phyloP scores from a whole-genome alignment of 257 asterid genomes.

The Hygrophila difformis region DNA sequence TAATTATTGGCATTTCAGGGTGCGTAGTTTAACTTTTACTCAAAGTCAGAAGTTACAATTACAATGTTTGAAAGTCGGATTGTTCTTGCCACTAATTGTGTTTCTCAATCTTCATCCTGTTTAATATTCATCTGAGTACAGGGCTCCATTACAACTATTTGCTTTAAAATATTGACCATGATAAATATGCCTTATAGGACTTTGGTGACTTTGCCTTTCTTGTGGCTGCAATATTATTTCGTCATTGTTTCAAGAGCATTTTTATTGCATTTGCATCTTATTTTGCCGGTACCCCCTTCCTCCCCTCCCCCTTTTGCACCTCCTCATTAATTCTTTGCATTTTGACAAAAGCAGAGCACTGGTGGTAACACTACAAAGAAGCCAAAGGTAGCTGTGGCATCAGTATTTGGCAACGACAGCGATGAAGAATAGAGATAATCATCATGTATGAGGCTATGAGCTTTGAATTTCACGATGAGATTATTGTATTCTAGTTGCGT shows the following conservation, averaged over 20 bases:
- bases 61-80: background rate
- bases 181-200: no score
- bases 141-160: no score
- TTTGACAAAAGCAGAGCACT: constrained; percentile 28
- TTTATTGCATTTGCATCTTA: no score
- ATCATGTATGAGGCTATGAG: no score
- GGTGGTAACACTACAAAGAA: constrained; percentile 43
- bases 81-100: background rate
- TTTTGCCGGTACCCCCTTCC: background rate
- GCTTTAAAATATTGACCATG: no score
- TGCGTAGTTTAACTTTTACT: background rate
- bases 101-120: no score
- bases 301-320: background rate
- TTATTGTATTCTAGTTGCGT: no score
- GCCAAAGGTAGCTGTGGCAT: constrained; percentile 65
- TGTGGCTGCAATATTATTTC: no score
- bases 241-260: no score
- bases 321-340: background rate
- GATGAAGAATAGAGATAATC: constrained; percentile 48
- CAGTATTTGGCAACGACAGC: constrained; percentile 64
- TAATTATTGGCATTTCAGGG: background rate
- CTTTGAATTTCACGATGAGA: no score
- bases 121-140: no score
- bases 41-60: background rate
- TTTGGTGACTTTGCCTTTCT: no score